phyloP scores from a whole-genome alignment of 495 filamentous ascomycete genomes.

The Neurospora sublineolata region DNA sequence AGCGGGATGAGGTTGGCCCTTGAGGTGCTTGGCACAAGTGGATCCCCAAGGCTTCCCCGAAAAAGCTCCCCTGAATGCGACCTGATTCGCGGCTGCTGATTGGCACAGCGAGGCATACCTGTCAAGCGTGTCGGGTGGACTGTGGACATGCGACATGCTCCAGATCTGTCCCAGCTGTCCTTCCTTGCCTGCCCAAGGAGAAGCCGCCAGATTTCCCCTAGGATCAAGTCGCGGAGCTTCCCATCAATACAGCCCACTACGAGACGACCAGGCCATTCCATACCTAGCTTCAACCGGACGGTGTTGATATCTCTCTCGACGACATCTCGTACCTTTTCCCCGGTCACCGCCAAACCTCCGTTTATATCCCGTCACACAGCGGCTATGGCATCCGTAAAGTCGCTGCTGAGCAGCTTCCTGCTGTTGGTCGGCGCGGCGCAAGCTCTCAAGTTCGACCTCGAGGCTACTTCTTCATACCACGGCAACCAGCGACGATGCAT shows the following conservation, averaged over 20 bases:
- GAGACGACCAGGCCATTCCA: background rate
- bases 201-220: constrained; percentile 25
- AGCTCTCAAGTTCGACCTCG: constrained; percentile 88
- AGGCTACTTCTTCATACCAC: constrained; percentile 51
- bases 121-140: too few species aligned
- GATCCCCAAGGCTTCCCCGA: background rate
- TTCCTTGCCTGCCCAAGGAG: constrained; percentile 9
- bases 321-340: background rate
- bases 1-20: background rate
- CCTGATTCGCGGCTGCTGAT: constrained; percentile 6
- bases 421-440: constrained; percentile 50
- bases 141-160: background rate
- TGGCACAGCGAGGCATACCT: constrained; percentile 1
- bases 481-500: constrained; percentile 67
- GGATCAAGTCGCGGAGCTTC: background rate
- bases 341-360: background rate
- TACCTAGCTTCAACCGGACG: constrained; percentile 1
- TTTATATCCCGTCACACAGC: constrained; percentile 1
- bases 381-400: constrained; percentile 24
- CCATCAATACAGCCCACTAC: background rate
- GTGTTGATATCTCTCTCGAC: background rate
- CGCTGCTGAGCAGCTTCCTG: constrained; percentile 36
- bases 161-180: constrained; percentile 6
- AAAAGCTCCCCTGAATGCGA: background rate
- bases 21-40: constrained; percentile 9